Evolutionary conservation across 306 rosid genomes (phyloP), one percentile per base, ranked within the genome.

Genomic region (Gastrolobium villosum): DNA sequence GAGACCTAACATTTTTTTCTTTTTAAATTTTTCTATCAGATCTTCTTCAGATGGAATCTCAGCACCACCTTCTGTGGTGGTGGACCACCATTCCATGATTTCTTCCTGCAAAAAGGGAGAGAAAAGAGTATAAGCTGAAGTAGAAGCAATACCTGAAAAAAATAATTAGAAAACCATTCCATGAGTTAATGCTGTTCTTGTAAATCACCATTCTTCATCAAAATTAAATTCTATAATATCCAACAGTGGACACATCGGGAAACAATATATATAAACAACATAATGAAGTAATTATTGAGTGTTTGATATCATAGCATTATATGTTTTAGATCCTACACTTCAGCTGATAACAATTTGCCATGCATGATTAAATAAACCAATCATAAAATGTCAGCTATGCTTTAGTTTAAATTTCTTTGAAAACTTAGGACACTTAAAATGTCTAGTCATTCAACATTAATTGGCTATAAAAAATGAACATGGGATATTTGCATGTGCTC

Each of bases 51-150:
- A 79, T 7, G 93, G 90, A 84, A 85, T 63, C 77, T 62, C 83
- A 79, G 69, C 73, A 46, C 85, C 78, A 34, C 83, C 82, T 78
- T 74, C 86, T 50, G 90, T 64, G 81, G 77, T 74, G 54, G 84
- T 77, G 37, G 76, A 77, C 99, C 94, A 93, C 98, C 99, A 95
- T 63, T 92, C 94, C 88, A 77, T 83, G 79, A 95, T 89, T 87
- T 95, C 98, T 70, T 95, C 98, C 99, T 95, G 91, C 84, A 70
- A 78, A 55, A 45, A 30, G 45, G 6, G 71, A 44, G 37, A 63
- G 7, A 83, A 20, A 8, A 61, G 13, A 49, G 57, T 50, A 65
- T 66, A 49, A 76, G 14, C 36, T 45, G 62, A 82, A 32, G 50
- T 65, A 65, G 49, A 75, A 75, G 49, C 53, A 60, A 36, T 5